Base-by-base conservation (phyloP, 352 stramenopile genomes). In the Plasmopara muralis region DNA sequence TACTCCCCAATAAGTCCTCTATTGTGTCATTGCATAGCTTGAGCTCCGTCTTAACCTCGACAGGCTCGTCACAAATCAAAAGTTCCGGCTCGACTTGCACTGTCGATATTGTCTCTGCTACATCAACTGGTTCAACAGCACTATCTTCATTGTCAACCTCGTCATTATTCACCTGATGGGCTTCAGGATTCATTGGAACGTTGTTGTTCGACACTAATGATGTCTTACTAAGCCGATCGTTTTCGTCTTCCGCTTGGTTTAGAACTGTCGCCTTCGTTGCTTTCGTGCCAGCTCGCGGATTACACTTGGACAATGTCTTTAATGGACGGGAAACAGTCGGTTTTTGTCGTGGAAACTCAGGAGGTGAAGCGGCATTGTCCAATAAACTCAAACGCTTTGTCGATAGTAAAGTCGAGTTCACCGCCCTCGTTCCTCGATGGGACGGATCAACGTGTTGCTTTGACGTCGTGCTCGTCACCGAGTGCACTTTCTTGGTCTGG, bases 391-490 rank as follows among this genome's bases (percentile, higher is more conserved):
- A 29, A 37, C 55, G 60, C 45, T 61, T 64, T 9, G 34, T 28
- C 9, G 37, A 5, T 15, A 40, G 38, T 10, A 38, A 52, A n/a
- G 43, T 51, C 18, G 45, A 43, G 14, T 66, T 69, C 18, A 35
- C 20, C 42, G 42, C 47, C 50, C 43, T 58, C 28, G 46, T 43
- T 34, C 62, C 56, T 47, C 37, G 46, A 6, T 52, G 50, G 10
- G 60, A 50, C 6, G 34, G 44, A 15, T 60, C 54, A 35, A 46
- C 63, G 10, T 12, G 15, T 28, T 48, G n/a, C 18, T 64, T 68
- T 9, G 50, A 20, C 5, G 50, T 57, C 45, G 31, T 66, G 8
- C 16, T 55, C n/a, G 13, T n/a, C 13, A 14, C 20, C 12, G 43
- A n/a, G 8, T 43, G 56, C 33, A 33, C 40, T 43, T 62, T 65